Evolutionary conservation across 2,329 filamentous ascomycete species (phyloP).

Genomic region (Alternaria gaisen): DNA sequence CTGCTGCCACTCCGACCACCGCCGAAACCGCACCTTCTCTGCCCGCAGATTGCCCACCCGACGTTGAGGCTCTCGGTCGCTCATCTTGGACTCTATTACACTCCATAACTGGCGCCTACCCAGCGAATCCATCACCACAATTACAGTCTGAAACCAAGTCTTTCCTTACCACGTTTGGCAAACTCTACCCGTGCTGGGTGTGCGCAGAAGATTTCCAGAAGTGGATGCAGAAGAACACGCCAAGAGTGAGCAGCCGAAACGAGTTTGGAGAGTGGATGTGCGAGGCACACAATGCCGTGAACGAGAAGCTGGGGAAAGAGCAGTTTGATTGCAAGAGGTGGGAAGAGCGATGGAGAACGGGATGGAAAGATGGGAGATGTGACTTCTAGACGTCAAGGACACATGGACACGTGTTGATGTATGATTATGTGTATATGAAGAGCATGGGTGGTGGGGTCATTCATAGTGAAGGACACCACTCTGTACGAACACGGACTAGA

Average conservation of each 20-base stretch:
- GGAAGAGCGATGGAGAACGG: conserved; percentile 94
- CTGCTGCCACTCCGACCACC: conserved; percentile 33
- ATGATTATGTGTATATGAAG: conserved; percentile 14
- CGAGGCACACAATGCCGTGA: conserved; percentile 86
- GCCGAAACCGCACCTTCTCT: conserved; percentile 45
- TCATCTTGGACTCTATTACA: conserved; percentile 94
- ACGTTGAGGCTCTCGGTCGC: conserved; percentile 86
- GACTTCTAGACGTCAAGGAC: conserved; percentile 54
- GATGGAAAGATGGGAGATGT: conserved; percentile 77
- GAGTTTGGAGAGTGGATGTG: conserved; percentile 87
- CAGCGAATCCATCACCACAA: conserved; percentile 68
- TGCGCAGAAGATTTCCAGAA: conserved; percentile 90
- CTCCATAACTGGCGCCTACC: conserved; percentile 88
- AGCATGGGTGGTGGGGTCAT: background rate
- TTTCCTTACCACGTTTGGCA: conserved; percentile 83
- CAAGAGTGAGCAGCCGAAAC: conserved; percentile 65
- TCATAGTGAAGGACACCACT: conserved; percentile 16
- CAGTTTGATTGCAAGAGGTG: conserved; percentile 89
- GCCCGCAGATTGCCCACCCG: conserved; percentile 80
- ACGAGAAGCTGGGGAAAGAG: conserved; percentile 87
- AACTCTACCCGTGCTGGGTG: conserved; percentile 93
- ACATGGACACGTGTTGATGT: conserved; percentile 7
- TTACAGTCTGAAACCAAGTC: conserved; percentile 79
- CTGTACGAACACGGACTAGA: conserved; percentile 14
- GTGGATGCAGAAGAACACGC: conserved; percentile 79